Evolutionary conservation across 768 basidiomycete genomes (phyloP).

Genomic region (Boletus vermiculosoides): DNA sequence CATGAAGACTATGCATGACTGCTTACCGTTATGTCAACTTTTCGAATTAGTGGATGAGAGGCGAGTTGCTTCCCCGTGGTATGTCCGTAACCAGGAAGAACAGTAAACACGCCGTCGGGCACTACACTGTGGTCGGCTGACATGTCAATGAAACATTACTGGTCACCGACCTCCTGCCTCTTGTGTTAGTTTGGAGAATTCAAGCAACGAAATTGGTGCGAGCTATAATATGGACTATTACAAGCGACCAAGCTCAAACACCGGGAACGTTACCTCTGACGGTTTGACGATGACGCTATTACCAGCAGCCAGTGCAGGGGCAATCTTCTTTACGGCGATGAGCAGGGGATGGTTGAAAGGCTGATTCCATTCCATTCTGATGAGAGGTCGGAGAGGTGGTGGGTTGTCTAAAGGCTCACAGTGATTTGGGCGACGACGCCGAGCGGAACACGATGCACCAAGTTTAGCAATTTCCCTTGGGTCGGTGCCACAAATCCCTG

Average conservation of each 20-base stretch:
- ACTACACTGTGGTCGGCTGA: slow-evolving; percentile 42
- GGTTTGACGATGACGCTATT: slow-evolving; percentile 84
- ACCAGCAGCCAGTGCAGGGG: slow-evolving; percentile 80
- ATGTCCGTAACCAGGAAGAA: slow-evolving; percentile 71
- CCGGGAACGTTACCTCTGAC: slow-evolving; percentile 52
- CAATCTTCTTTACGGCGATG: slow-evolving; percentile 87
- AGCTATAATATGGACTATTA: slow-evolving; percentile 39
- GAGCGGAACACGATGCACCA: slow-evolving; percentile 74
- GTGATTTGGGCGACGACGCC: slow-evolving; percentile 91
- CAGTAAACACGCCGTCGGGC: slow-evolving; percentile 69
- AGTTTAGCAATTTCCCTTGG: slow-evolving; percentile 75
- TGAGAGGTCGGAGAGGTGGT: not conserved
- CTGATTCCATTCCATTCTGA: slow-evolving; percentile 34
- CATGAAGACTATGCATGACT: not conserved
- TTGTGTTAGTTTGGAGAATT: slow-evolving; percentile 64
- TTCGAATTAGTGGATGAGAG: slow-evolving; percentile 63
- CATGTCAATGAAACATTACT: not conserved
- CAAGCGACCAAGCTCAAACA: not conserved
- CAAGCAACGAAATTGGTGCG: slow-evolving; percentile 76
- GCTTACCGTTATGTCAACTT: slow-evolving; percentile 82
- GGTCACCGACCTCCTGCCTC: slow-evolving; percentile 60
- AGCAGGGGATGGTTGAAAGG: slow-evolving; percentile 90
- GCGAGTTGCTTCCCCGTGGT: slow-evolving; percentile 65
- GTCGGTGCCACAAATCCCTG: slow-evolving; percentile 72
- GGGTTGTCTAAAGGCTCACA: slow-evolving; percentile 37